Conservation (phyloP, 2,329 filamentous ascomycete species). For the Endothia cerciana region DNA sequence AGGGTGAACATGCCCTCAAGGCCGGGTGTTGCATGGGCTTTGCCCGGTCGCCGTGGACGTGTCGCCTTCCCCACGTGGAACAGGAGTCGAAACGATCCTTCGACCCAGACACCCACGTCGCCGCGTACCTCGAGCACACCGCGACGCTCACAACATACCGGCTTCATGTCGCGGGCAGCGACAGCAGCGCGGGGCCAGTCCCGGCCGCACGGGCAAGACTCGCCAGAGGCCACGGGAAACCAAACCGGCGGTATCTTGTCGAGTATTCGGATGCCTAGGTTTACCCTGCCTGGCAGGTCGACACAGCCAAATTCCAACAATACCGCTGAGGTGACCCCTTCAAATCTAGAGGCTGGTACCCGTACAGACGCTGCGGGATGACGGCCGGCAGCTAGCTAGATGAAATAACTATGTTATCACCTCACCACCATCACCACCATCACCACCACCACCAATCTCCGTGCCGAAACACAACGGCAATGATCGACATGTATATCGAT, state of each 20-base stretch:
- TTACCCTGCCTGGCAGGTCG: slow-evolving; percentile 13
- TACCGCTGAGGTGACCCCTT: slow-evolving; percentile 36
- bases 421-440: neutral
- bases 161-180: slow-evolving; percentile 33
- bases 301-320: slow-evolving; percentile 35
- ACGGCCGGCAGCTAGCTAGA: slow-evolving; percentile 18
- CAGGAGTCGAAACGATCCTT: slow-evolving; percentile 11
- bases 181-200: slow-evolving; percentile 14
- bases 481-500: slow-evolving; percentile 25
- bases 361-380: slow-evolving; percentile 25
- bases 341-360: slow-evolving; percentile 42
- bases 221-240: slow-evolving; percentile 1
- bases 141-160: slow-evolving; percentile 21
- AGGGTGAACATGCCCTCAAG: slow-evolving; percentile 53
- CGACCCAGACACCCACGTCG: slow-evolving; percentile 7
- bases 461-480: slow-evolving; percentile 11
- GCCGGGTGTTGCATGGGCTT: slow-evolving; percentile 46
- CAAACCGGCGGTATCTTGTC: slow-evolving; percentile 25
- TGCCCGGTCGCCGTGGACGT: slow-evolving; percentile 37
- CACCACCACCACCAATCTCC: neutral
- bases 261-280: slow-evolving; percentile 24
- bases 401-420: slow-evolving; percentile 17
- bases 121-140: slow-evolving; percentile 2
- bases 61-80: slow-evolving; percentile 16
- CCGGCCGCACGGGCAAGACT: neutral